Percentiles rank a stretch among this genome's conserved stretches.
Evolutionary conservation across 2,329 filamentous ascomycete species (phyloP).

Genomic region (Ambrosiella cleistominuta): DNA sequence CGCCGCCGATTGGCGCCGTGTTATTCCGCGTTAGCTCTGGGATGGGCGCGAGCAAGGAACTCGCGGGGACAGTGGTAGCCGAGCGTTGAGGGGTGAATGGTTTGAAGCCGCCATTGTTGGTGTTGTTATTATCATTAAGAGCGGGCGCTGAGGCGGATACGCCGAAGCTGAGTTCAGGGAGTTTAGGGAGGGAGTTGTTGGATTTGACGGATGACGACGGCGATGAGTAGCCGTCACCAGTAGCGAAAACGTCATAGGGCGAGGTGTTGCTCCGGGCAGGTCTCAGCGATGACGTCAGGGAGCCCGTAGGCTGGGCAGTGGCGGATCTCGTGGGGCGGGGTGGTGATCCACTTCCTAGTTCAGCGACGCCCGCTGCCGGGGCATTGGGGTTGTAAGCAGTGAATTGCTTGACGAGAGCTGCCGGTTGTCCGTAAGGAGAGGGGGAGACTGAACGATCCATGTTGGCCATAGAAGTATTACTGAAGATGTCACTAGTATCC

Average conservation of each 20-base stretch:
- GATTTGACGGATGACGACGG: conserved; percentile 18
- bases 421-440: conserved; percentile 15
- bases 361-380: conserved; percentile 18
- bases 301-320: conserved; percentile 10
- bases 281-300: neutral
- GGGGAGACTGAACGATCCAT: conserved; percentile 15
- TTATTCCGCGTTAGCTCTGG: conserved; percentile 27
- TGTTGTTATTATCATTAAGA: neutral
- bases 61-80: conserved; percentile 9
- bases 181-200: neutral
- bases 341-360: conserved; percentile 19
- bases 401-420: conserved; percentile 12
- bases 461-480: conserved; percentile 11
- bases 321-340: conserved; percentile 16
- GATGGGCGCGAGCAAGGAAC: neutral
- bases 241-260: conserved; percentile 18
- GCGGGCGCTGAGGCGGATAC: neutral
- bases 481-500: conserved; percentile 4
- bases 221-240: conserved; percentile 20
- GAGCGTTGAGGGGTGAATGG: conserved; percentile 13
- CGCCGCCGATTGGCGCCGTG: conserved; percentile 22
- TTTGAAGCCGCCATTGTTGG: conserved; percentile 2
- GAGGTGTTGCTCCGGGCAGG: conserved; percentile 13
- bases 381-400: conserved; percentile 9
- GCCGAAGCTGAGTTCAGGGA: neutral